phyloP scores from a whole-genome alignment of 2,329 filamentous ascomycete species.

The Huntiella decipiens region DNA sequence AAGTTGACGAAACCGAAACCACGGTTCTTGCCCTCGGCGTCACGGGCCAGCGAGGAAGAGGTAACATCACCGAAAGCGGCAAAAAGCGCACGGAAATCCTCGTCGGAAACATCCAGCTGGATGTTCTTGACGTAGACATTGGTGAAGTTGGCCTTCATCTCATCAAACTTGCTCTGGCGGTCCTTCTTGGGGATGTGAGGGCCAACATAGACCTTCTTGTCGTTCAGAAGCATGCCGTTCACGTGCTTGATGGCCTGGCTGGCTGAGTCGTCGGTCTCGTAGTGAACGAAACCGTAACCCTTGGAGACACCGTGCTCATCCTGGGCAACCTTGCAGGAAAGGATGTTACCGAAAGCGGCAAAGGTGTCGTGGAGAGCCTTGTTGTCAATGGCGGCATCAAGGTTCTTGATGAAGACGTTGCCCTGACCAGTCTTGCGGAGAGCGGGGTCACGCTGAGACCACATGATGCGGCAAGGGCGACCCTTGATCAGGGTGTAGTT shows the following conservation, averaged over 20 bases:
- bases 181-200: slow-evolving; percentile 99
- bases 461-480: slow-evolving; percentile 99
- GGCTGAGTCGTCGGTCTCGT: slow-evolving; percentile 96
- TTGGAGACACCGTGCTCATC: slow-evolving; percentile 94
- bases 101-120: slow-evolving; percentile 62
- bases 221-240: slow-evolving; percentile 98
- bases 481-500: slow-evolving; percentile 99
- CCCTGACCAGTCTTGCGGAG: slow-evolving; percentile 98
- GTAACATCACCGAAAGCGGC: slow-evolving; percentile 87
- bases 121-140: slow-evolving; percentile 99
- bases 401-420: slow-evolving; percentile 99
- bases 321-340: slow-evolving; percentile 98
- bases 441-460: slow-evolving; percentile 97
- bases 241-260: slow-evolving; percentile 97
- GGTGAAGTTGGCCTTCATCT: slow-evolving; percentile 99
- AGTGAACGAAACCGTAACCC: slow-evolving; percentile 98
- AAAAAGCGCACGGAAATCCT: slow-evolving; percentile 87
- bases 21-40: slow-evolving; percentile 78
- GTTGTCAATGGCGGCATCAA: slow-evolving; percentile 97
- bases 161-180: slow-evolving; percentile 99
- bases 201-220: slow-evolving; percentile 99
- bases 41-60: slow-evolving; percentile 81
- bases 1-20: slow-evolving; percentile 96
- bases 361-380: slow-evolving; percentile 99
- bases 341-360: slow-evolving; percentile 94